phyloP scores from a whole-genome alignment of 2,329 filamentous ascomycete species.

The Xylaria sp. region DNA sequence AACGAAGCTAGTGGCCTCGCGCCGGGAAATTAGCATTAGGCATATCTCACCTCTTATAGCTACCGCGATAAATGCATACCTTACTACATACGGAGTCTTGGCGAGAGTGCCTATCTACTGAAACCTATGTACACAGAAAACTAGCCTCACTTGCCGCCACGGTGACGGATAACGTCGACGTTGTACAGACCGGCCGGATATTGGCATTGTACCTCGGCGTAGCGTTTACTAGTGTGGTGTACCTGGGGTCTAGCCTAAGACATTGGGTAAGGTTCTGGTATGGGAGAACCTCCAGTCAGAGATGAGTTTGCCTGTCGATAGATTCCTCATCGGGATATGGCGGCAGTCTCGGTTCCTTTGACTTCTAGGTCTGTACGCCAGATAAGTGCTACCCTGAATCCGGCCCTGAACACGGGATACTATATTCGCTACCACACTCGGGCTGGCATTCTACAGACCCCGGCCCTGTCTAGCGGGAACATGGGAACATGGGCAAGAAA shows the following conservation, averaged over 20 bases:
- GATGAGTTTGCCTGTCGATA: slow-evolving; percentile 4
- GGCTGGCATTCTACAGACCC: slow-evolving; percentile 5
- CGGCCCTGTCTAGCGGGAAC: slow-evolving; percentile 15
- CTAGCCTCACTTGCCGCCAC: not conserved
- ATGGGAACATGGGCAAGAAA: slow-evolving; percentile 13
- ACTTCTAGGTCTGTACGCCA: not conserved
- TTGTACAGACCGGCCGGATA: not conserved
- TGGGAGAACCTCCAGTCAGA: not conserved
- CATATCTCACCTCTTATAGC: slow-evolving; percentile 7
- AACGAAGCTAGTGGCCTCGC: slow-evolving; percentile 18
- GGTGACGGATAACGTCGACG: slow-evolving; percentile 4
- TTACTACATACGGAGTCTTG: not conserved
- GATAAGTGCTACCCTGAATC: slow-evolving; percentile 19
- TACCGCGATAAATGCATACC: slow-evolving; percentile 4
- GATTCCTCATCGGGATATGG: slow-evolving; percentile 28
- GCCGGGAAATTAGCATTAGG: slow-evolving; percentile 4
- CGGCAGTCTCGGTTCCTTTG: slow-evolving; percentile 30
- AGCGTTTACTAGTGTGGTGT: not conserved
- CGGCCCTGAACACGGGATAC: slow-evolving; percentile 17
- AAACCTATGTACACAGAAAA: not conserved
- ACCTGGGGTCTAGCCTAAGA: not conserved
- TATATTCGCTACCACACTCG: slow-evolving; percentile 16
- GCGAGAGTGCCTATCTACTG: not conserved
- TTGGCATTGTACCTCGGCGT: not conserved
- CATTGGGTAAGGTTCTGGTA: not conserved